Conservation (phyloP, 176 grass and related monocot species). For the Ensete ventricosum region DNA sequence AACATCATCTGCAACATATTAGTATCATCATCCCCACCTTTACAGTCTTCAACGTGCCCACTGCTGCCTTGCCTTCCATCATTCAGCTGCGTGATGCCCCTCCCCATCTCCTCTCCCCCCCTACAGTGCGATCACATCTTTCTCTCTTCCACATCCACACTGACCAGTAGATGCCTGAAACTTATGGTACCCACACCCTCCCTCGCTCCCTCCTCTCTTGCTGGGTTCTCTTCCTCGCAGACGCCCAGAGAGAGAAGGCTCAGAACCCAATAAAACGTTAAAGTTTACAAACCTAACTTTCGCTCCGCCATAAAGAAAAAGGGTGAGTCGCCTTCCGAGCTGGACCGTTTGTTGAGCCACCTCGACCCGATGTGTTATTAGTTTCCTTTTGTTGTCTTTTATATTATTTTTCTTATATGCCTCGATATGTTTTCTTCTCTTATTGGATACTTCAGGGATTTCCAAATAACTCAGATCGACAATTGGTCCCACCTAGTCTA, state of each 20-base stretch:
- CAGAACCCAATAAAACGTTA: not conserved
- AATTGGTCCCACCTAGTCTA: too few species aligned
- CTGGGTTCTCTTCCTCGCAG: too few species aligned
- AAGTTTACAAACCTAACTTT: not conserved
- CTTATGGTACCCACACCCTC: not conserved
- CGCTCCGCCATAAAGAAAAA: not conserved
- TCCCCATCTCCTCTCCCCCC: not conserved
- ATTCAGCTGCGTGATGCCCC: not conserved
- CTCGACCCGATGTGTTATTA: too few species aligned
- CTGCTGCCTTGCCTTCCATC: not conserved
- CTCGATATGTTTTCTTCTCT: too few species aligned
- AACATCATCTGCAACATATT: too few species aligned
- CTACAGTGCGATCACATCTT: not conserved
- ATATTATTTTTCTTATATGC: too few species aligned
- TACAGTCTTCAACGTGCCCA: too few species aligned
- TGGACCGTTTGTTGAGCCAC: not conserved
- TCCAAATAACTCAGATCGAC: too few species aligned
- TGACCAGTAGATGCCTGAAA: not conserved
- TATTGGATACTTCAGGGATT: too few species aligned
- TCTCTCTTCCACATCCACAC: not conserved
- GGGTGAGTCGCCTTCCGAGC: not conserved
- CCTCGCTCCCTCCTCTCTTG: not conserved
- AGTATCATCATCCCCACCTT: too few species aligned
- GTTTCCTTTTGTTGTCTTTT: too few species aligned
- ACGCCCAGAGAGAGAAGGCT: not conserved